phyloP scores from a whole-genome alignment of 768 basidiomycete genomes.

The Suillus paluster region DNA sequence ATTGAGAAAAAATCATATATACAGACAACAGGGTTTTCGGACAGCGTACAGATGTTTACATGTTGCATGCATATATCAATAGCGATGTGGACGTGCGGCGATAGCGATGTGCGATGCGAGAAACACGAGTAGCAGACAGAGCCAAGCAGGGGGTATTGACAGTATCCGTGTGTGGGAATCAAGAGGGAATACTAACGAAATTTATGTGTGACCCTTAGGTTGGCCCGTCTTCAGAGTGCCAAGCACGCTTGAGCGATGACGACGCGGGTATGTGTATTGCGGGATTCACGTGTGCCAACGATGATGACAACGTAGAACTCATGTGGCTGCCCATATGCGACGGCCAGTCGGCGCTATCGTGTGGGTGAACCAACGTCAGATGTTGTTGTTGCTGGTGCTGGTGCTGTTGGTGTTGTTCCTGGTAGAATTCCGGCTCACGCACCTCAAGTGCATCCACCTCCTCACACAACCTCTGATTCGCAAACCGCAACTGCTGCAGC shows the following conservation, averaged over 20 bases:
- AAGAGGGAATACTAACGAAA: slow-evolving; percentile 4
- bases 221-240: slow-evolving; percentile 27
- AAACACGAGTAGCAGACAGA: not conserved
- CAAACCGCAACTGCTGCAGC: slow-evolving; percentile 79
- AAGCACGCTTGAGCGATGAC: slow-evolving; percentile 30
- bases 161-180: slow-evolving; percentile 1
- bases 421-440: slow-evolving; percentile 4
- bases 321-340: slow-evolving; percentile 4
- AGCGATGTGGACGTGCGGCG: not conserved
- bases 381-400: slow-evolving; percentile 13
- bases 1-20: slow-evolving; percentile 1
- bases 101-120: slow-evolving; percentile 3
- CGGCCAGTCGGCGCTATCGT: not conserved
- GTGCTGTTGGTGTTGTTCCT: not conserved
- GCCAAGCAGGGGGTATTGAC: not conserved
- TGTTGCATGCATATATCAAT: not conserved
- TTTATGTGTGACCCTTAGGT: not conserved
- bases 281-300: slow-evolving; percentile 25
- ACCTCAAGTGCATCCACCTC: slow-evolving; percentile 53
- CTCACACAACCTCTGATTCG: slow-evolving; percentile 66
- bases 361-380: slow-evolving; percentile 7
- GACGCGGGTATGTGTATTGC: slow-evolving; percentile 10
- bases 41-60: slow-evolving; percentile 3
- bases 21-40: not conserved
- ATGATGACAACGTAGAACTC: slow-evolving; percentile 32